Conservation (phyloP, 768 basidiomycete species). For the Trametes coccinea region DNA sequence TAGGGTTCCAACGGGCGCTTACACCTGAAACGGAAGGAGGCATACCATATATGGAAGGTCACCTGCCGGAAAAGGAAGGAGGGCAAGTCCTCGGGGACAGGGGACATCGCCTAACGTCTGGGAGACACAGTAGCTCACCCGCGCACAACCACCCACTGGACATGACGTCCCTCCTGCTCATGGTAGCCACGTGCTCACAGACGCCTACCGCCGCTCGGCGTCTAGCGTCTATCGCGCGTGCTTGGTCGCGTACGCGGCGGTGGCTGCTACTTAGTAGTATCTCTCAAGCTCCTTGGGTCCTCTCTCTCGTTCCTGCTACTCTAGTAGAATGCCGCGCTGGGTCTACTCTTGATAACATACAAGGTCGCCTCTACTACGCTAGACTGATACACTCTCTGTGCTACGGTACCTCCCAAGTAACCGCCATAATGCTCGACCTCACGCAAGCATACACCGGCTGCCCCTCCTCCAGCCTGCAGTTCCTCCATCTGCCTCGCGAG, state of each 20-base stretch:
- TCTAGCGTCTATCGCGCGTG: too few species aligned
- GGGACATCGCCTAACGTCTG: too few species aligned
- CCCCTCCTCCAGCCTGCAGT: conserved; percentile 55
- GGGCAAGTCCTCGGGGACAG: too few species aligned
- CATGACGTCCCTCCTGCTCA: conserved; percentile 20
- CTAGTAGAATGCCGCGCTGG: conserved; percentile 4
- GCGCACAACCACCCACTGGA: not conserved
- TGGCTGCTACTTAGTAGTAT: not conserved
- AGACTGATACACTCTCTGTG: not conserved
- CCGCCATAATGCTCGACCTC: conserved; percentile 47
- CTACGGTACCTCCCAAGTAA: not conserved
- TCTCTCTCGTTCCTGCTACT: not conserved
- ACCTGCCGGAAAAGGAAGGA: too few species aligned
- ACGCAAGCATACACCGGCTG: conserved; percentile 47
- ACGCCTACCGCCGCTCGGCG: conserved; percentile 7
- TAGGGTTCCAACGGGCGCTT: too few species aligned
- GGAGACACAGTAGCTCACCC: too few species aligned
- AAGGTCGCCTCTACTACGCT: not conserved
- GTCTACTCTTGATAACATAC: not conserved
- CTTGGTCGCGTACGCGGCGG: not conserved
- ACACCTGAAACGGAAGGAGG: too few species aligned
- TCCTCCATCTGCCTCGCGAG: conserved; percentile 55
- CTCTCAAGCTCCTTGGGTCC: too few species aligned
- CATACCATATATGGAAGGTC: too few species aligned
- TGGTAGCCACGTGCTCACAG: conserved; percentile 6